A percentile compares a stretch with the other conserved stretches of the same genome.
These are phyloP conservation scores for Cadophora sp. DNA, from an alignment of 2,329 filamentous ascomycete species.

Conservation along the genomic window DNA sequence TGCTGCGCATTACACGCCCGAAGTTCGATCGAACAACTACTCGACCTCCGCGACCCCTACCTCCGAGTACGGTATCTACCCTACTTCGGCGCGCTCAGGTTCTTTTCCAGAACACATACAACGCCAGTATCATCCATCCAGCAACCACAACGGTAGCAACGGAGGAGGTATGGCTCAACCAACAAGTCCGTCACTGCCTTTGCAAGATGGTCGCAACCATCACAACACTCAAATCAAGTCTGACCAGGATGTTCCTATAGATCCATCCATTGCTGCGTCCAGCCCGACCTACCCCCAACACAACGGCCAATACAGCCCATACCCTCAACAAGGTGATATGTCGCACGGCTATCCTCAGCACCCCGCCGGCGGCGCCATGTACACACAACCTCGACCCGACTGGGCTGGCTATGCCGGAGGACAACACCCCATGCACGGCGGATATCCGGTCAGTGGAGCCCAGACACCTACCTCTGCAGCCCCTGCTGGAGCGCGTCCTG, in stretches of 20 bases:
- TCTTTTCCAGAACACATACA: slow-evolving; percentile 88
- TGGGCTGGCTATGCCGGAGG: slow-evolving; percentile 71
- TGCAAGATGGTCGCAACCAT: slow-evolving; percentile 81
- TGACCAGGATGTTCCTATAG: slow-evolving; percentile 98
- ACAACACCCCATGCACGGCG: slow-evolving; percentile 42
- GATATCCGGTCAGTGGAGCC: slow-evolving; percentile 44
- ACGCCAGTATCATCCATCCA: slow-evolving; percentile 81
- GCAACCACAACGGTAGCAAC: slow-evolving; percentile 74
- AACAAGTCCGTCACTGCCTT: slow-evolving; percentile 96
- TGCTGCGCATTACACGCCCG: slow-evolving; percentile 88
- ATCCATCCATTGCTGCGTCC: slow-evolving; percentile 94
- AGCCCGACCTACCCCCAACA: slow-evolving; percentile 89
- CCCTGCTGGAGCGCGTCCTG: slow-evolving; percentile 58
- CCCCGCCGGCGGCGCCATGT: slow-evolving; percentile 62
- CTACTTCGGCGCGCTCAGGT: slow-evolving; percentile 76
- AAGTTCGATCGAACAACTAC: slow-evolving; percentile 66
- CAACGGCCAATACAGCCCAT: slow-evolving; percentile 79
- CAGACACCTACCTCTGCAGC: slow-evolving; percentile 60
- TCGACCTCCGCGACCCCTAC: slow-evolving; percentile 81
- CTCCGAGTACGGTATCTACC: slow-evolving; percentile 86
- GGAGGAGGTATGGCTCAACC: slow-evolving; percentile 97
- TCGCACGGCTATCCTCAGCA: slow-evolving; percentile 74
- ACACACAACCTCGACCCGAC: slow-evolving; percentile 74
- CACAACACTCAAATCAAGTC: slow-evolving; percentile 81
- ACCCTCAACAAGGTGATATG: slow-evolving; percentile 87